phyloP scores from a whole-genome alignment of 306 rosid species.

The Cyclanthera cordifolia region DNA sequence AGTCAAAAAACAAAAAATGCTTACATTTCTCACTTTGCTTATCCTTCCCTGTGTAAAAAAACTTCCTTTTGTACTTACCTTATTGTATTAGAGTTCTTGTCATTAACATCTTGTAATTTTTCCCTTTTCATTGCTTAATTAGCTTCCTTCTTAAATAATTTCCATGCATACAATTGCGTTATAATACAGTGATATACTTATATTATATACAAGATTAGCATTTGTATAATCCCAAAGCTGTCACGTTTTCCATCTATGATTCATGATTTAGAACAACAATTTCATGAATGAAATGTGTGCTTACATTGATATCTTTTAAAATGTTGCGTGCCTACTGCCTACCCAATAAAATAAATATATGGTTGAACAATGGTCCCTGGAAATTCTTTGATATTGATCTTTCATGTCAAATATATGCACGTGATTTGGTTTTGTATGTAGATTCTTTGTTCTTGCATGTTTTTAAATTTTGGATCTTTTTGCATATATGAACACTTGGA shows the following conservation, averaged over 20 bases:
- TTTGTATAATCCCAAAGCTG: background rate
- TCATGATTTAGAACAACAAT: background rate
- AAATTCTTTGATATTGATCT: background rate
- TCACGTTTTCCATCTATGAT: background rate
- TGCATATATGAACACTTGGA: too few species aligned
- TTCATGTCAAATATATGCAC: slow-evolving; percentile 1
- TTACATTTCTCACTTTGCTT: slow-evolving; percentile 10
- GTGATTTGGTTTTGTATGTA: slow-evolving; percentile 6
- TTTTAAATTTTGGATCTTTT: too few species aligned
- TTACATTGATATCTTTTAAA: background rate
- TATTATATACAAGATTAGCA: background rate
- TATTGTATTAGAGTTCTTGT: slow-evolving; percentile 50
- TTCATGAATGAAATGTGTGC: background rate
- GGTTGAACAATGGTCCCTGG: slow-evolving; percentile 1
- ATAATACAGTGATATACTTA: background rate
- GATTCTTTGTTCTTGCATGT: background rate
- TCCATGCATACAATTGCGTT: background rate
- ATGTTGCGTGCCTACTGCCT: background rate
- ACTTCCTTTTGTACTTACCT: slow-evolving; percentile 41
- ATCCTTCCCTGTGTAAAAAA: slow-evolving; percentile 15
- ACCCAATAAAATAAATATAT: background rate
- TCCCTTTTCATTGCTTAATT: background rate
- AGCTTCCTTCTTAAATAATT: background rate
- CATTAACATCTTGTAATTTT: slow-evolving; percentile 20
- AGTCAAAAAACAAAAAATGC: slow-evolving; percentile 6